Evolutionary conservation across 2,329 filamentous ascomycete genomes (phyloP).

Genomic region (Ramularia endophylla): DNA sequence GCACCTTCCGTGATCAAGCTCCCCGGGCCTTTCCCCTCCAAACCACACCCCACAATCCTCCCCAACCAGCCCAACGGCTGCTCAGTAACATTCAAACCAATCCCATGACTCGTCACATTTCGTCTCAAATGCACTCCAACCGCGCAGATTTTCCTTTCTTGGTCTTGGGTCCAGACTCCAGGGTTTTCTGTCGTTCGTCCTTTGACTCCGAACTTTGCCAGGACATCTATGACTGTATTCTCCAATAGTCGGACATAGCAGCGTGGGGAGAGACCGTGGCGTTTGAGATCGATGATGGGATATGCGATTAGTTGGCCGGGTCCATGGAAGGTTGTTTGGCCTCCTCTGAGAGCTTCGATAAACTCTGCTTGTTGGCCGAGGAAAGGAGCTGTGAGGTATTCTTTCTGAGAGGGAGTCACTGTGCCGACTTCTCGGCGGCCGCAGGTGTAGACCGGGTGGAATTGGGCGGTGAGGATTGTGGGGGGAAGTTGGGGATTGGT

Average conservation of each 20-base stretch:
- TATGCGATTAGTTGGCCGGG: constrained; percentile 92
- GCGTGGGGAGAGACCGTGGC: constrained; percentile 61
- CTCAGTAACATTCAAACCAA: constrained; percentile 74
- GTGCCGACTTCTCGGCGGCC: constrained; percentile 67
- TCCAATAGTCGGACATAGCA: constrained; percentile 77
- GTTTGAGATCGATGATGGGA: constrained; percentile 75
- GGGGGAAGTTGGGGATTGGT: constrained; percentile 44
- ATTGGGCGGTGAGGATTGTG: constrained; percentile 74
- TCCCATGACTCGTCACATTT: constrained; percentile 76
- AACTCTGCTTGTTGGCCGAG: constrained; percentile 50
- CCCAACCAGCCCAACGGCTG: constrained; percentile 50
- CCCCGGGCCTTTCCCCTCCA: constrained; percentile 74
- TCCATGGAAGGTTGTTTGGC: constrained; percentile 90
- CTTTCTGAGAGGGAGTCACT: constrained; percentile 44
- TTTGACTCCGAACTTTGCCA: constrained; percentile 54
- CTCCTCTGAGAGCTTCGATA: constrained; percentile 69
- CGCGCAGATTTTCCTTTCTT: constrained; percentile 72
- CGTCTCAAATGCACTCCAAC: constrained; percentile 86
- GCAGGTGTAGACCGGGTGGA: constrained; percentile 79
- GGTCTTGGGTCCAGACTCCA: constrained; percentile 63
- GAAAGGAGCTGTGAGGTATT: constrained; percentile 31
- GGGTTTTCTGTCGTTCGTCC: constrained; percentile 67
- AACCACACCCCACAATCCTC: constrained; percentile 83
- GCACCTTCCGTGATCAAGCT: constrained; percentile 57
- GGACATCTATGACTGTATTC: constrained; percentile 62